A percentile compares a stretch with the other conserved stretches of the same genome.
Conservation (phyloP, 106 monocot species). For the Dioscorea dumetorum region DNA sequence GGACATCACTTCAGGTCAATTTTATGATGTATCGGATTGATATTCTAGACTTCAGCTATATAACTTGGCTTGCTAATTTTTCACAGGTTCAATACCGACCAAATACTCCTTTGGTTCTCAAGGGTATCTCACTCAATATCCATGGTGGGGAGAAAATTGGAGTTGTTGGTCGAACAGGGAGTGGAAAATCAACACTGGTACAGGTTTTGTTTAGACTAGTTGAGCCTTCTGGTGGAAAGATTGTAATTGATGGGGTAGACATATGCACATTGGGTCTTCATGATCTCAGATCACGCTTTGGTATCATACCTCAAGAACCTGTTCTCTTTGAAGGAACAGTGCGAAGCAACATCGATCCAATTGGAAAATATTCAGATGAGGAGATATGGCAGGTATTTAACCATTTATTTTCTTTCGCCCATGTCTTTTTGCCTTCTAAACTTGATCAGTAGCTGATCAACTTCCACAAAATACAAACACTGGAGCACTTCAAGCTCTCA, state of each 20-base stretch:
- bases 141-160: constrained; percentile 74
- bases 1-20: background rate
- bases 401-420: too few species aligned
- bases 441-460: too few species aligned
- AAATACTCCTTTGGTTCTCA: constrained; percentile 63
- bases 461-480: too few species aligned
- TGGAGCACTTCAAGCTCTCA: too few species aligned
- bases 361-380: constrained; percentile 49
- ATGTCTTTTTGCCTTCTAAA: too few species aligned
- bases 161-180: constrained; percentile 75
- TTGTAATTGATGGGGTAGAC: constrained; percentile 62
- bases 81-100: constrained; percentile 53
- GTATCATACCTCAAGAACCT: constrained; percentile 87
- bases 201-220: constrained; percentile 66
- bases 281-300: constrained; percentile 64
- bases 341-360: constrained; percentile 73
- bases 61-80: background rate
- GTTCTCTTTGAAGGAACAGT: constrained; percentile 80
- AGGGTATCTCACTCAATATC: constrained; percentile 42
- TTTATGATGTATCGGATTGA: background rate
- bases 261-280: constrained; percentile 65
- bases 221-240: constrained; percentile 58
- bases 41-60: background rate
- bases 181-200: constrained; percentile 82
- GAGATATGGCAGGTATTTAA: constrained; percentile 70